A percentile compares a stretch with the other conserved stretches of the same genome.
Evolutionary conservation across 441 rosid species (phyloP).

Genomic region (Syzygium syzygioides): DNA sequence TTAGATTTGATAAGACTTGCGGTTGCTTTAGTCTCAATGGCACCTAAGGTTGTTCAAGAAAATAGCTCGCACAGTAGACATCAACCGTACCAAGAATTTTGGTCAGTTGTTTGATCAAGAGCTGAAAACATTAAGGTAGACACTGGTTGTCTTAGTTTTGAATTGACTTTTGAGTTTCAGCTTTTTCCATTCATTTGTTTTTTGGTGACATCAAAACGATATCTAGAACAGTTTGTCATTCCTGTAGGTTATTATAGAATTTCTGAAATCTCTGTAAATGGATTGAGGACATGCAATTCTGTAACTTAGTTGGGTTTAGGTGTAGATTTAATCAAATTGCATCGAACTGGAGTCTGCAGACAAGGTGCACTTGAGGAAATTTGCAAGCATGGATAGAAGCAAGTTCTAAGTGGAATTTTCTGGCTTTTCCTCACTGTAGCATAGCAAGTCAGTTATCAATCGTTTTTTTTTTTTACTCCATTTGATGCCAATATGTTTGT

Average conservation of each 20-base stretch:
- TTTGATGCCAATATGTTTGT: neutral
- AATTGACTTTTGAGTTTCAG: neutral
- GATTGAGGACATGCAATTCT: neutral
- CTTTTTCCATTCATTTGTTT: neutral
- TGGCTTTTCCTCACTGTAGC: neutral
- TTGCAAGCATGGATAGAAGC: neutral
- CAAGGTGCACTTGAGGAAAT: neutral
- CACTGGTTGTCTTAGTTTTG: neutral
- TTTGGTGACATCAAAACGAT: neutral
- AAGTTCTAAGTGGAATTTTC: neutral
- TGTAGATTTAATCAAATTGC: neutral
- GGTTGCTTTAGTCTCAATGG: neutral
- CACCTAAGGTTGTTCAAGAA: neutral
- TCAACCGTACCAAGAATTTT: neutral
- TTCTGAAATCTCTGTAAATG: neutral
- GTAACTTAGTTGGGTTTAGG: neutral
- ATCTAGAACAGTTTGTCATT: neutral
- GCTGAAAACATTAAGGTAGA: neutral
- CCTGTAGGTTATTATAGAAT: neutral
- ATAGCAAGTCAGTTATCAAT: neutral
- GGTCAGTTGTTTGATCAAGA: neutral
- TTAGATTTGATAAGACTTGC: neutral
- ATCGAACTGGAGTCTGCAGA: neutral
- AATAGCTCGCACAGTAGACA: neutral
- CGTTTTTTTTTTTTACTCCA: neutral